phyloP scores from a whole-genome alignment of 2,329 filamentous ascomycete species.

The Phialophora expanda region DNA sequence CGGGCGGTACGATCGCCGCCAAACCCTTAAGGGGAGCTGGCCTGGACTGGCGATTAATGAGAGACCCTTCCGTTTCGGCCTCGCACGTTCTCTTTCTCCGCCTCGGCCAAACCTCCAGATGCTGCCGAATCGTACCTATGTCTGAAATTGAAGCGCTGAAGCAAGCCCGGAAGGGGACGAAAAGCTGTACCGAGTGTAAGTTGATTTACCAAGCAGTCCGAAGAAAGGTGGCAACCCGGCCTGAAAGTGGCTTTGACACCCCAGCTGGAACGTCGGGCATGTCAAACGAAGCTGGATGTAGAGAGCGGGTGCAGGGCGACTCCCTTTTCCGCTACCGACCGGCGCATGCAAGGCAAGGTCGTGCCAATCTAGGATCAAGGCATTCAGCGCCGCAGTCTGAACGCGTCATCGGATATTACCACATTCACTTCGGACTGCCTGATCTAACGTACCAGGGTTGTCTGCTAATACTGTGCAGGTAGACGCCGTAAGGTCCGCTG shows the following conservation, averaged over 20 bases:
- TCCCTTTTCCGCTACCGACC: background rate
- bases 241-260: background rate
- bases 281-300: background rate
- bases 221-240: background rate
- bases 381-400: background rate
- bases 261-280: background rate
- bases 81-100: background rate
- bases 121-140: slow-evolving; percentile 5
- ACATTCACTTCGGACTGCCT: slow-evolving; percentile 1
- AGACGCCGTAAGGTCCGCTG: slow-evolving; percentile 33
- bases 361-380: background rate
- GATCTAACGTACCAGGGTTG: background rate
- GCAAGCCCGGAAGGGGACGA: slow-evolving; percentile 22
- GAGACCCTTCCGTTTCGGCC: background rate
- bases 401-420: background rate
- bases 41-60: background rate
- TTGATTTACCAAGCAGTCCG: background rate
- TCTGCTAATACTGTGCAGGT: slow-evolving; percentile 25
- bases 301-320: background rate
- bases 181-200: slow-evolving; percentile 34
- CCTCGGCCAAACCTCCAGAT: background rate
- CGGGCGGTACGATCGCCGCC: background rate
- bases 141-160: slow-evolving; percentile 14
- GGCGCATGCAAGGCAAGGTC: background rate
- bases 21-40: background rate